Conservation (phyloP, 768 basidiomycete species). For the Pholiota conissans region DNA sequence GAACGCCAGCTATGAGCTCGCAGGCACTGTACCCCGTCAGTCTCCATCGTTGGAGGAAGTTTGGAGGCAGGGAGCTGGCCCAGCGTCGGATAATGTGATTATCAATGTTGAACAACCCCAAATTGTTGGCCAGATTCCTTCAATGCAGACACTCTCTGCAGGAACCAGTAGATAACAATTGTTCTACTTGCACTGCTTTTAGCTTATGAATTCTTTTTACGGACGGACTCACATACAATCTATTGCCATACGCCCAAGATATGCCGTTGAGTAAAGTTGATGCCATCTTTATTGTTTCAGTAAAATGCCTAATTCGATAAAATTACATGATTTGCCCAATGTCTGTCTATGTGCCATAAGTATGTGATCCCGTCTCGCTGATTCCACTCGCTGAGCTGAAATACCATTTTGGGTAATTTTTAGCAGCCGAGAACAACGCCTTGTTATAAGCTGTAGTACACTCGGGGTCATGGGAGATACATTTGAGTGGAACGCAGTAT, state of each 20-base stretch:
- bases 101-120: background rate
- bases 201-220: background rate
- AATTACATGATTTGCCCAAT: background rate
- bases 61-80: conserved; percentile 33
- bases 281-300: no score
- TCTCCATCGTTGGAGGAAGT: conserved; percentile 28
- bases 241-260: no score
- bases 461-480: no score
- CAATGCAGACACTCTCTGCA: background rate
- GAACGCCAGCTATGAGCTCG: conserved; percentile 17
- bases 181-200: no score
- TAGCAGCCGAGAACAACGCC: no score
- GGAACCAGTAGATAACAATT: background rate
- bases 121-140: background rate
- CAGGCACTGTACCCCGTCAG: conserved; percentile 24
- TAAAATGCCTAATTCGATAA: no score
- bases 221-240: no score
- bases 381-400: no score
- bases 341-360: background rate
- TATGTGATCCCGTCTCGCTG: no score
- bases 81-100: background rate
- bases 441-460: no score
- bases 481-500: no score
- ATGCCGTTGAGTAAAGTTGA: no score
- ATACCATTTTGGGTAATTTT: background rate